Evolutionary conservation across 768 basidiomycete genomes (phyloP).

Genomic region (Suillus placidus): DNA sequence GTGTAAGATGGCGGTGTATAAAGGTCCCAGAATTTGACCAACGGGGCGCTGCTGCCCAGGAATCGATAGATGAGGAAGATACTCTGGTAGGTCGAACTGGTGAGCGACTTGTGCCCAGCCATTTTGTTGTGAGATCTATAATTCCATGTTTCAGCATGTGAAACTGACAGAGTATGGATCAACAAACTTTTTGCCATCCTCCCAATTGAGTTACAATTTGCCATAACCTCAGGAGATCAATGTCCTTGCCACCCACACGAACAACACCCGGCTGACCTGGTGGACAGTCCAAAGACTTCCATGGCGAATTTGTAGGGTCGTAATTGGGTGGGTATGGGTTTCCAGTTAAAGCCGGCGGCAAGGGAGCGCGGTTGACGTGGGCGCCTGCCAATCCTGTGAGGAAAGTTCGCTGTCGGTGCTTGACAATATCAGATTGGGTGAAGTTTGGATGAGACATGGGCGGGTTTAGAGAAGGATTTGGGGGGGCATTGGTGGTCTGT

Average conservation of each 20-base stretch:
- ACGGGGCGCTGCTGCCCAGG: slow-evolving; percentile 51
- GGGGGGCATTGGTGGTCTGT: slow-evolving; percentile 35
- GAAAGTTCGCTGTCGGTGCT: slow-evolving; percentile 63
- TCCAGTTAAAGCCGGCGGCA: slow-evolving; percentile 77
- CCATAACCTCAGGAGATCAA: slow-evolving; percentile 80
- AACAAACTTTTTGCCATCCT: slow-evolving; percentile 61
- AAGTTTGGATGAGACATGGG: slow-evolving; percentile 40
- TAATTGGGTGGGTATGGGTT: slow-evolving; percentile 55
- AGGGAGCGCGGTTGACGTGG: slow-evolving; percentile 61
- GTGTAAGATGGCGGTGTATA: slow-evolving; percentile 62
- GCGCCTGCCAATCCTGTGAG: slow-evolving; percentile 59
- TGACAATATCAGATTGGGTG: slow-evolving; percentile 40
- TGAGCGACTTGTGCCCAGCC: slow-evolving; percentile 57
- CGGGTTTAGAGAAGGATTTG: slow-evolving; percentile 45
- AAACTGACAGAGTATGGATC: slow-evolving; percentile 18
- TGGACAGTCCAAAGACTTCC: slow-evolving; percentile 67
- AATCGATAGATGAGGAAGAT: slow-evolving; percentile 45
- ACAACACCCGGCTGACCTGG: slow-evolving; percentile 60
- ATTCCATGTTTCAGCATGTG: slow-evolving; percentile 17
- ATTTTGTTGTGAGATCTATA: slow-evolving; percentile 53
- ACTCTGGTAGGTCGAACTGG: slow-evolving; percentile 65
- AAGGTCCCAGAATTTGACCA: slow-evolving; percentile 53
- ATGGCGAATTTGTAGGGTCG: slow-evolving; percentile 64
- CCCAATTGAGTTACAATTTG: slow-evolving; percentile 60
- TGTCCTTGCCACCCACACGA: slow-evolving; percentile 70